These are phyloP conservation scores for Leccinum barrowsii DNA, from an alignment of 768 basidiomycete genomes.

Conservation along the genomic window DNA sequence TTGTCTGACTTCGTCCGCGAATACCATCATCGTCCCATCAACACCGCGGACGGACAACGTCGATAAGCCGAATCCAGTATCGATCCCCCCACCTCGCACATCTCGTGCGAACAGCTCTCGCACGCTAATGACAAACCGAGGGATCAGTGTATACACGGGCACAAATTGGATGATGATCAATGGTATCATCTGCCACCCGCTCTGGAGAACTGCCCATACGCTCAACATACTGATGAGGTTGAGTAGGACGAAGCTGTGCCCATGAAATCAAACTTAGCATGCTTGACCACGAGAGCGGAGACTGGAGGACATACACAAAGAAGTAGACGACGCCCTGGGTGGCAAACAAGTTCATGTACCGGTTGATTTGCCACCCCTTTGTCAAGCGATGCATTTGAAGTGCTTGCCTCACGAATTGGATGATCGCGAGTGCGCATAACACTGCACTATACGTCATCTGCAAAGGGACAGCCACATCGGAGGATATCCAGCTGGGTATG, in stretches of 20 bases:
- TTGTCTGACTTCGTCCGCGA: not conserved
- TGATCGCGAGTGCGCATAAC: not conserved
- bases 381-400: not conserved
- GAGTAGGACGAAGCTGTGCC: not conserved
- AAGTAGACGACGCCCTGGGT: not conserved
- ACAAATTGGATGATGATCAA: not conserved
- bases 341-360: not conserved
- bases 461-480: not conserved
- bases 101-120: not conserved
- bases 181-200: not conserved
- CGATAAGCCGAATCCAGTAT: not conserved
- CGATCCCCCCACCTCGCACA: not conserved
- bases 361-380: not conserved
- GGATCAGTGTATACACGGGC: not conserved
- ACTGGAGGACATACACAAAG: not conserved
- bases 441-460: not conserved
- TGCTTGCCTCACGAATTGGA: not conserved
- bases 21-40: not conserved
- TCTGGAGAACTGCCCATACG: not conserved
- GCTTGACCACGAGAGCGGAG: not conserved
- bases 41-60: not conserved
- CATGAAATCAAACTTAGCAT: not conserved
- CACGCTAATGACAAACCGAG: not conserved
- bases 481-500: not conserved
- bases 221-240: not conserved